Evolutionary conservation across 192 early-diverging fungal species (phyloP).

Genomic region (Mortierella hygrophila): DNA sequence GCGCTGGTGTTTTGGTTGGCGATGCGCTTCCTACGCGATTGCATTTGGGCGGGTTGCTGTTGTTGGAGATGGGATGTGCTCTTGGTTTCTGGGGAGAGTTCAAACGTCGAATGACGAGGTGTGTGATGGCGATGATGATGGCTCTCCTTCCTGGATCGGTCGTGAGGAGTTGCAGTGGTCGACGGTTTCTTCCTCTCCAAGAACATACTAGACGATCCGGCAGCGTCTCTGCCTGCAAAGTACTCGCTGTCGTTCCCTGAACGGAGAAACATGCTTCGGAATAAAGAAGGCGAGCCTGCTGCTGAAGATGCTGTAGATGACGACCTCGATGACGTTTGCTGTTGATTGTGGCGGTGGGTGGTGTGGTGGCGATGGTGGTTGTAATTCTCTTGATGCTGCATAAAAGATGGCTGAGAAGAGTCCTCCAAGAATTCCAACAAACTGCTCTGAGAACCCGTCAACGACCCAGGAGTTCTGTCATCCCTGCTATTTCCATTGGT

Average conservation of each 20-base stretch:
- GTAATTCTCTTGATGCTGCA: neutral
- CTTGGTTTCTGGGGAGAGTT: neutral
- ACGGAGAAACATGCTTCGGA: slow-evolving; percentile 18
- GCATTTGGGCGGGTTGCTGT: neutral
- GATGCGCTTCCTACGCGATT: neutral
- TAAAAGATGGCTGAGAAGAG: neutral
- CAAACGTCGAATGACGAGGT: slow-evolving; percentile 13
- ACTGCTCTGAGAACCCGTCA: slow-evolving; percentile 27
- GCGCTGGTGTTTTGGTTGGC: slow-evolving; percentile 10
- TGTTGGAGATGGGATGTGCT: neutral
- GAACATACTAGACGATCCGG: neutral
- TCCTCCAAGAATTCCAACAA: slow-evolving; percentile 28
- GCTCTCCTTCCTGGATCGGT: neutral
- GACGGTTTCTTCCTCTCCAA: neutral
- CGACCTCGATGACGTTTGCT: neutral
- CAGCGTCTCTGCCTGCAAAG: neutral
- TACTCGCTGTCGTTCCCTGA: neutral
- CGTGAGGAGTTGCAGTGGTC: neutral
- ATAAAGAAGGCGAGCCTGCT: slow-evolving; percentile 11
- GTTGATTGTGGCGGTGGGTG: slow-evolving; percentile 1
- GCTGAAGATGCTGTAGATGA: slow-evolving; percentile 19
- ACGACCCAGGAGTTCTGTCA: neutral
- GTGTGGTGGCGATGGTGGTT: neutral
- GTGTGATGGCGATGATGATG: neutral
- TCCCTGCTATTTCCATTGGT: neutral